Base-by-base conservation (phyloP, 129 eudicot species). In the Centrapalus pauciflorus region DNA sequence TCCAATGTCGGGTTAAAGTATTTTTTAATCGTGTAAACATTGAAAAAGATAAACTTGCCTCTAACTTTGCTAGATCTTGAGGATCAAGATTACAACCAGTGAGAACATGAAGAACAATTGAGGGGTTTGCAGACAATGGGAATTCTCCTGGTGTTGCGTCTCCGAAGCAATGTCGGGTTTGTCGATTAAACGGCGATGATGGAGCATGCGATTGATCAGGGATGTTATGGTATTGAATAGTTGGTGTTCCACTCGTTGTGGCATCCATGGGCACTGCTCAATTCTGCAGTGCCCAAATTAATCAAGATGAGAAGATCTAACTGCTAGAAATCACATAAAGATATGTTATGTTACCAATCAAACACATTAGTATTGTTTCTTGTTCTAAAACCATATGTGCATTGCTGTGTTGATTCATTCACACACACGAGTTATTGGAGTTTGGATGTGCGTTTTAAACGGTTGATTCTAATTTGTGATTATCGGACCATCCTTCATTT, bases 201-300 rank as follows among this genome's bases (percentile, higher is more conserved):
- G 32, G 88, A n/a, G n/a, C 55, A 54, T 85, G 61, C 13, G 82
- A 74, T 74, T 93, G 99, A 8, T 86, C 99, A 4, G 95, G 20
- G 13, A 93, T 80, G 80, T 74, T 87, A 67, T 76, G 91, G 81
- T 67, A 84, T 66, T 86, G 99, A 72, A 84, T 70, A 49, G 82
- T 83, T 19, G 88, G 78, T 9, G 95, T 71, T 79, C 86, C 96
- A 78, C 99, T 82, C 9, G 88, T 74, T 25, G 99, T 79, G 84
- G 96, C 84, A 40, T 93, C 99, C 99, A 93, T 92, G 95, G 96
- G 96, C 99, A 93, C 96, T 76, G 92, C 96, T 79, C 61, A 33
- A 50, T 67, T 67, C 72, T 81, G 96, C 88, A 89, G 94, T 89
- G 94, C 94, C 95, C 94, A 38, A 76, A 78, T 72, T 69, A 64